Evolutionary conservation across 1,284 basidiomycete species (phyloP), one percentile per base, ranked within the genome.

Genomic region (Phellinidium pouzarii): DNA sequence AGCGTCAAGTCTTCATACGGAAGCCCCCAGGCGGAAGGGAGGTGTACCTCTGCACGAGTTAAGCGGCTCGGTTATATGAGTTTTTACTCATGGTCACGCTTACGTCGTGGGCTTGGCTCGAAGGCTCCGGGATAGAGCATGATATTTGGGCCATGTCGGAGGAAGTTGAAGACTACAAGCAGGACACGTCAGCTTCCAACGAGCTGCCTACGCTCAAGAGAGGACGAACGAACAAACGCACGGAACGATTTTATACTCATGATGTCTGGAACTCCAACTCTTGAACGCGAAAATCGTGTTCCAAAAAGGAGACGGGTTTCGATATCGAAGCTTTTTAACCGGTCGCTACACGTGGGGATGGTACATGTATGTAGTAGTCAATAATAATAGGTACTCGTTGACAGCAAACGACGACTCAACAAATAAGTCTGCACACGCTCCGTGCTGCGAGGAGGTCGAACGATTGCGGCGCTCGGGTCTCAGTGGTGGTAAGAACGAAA

Each of bases 1-100:
- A 79, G 64, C 1, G 66, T 70, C 4, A 78, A 55, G 38, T 77
- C 74, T 57, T 76, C 73, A 60, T 71, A 77, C 58, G 67, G 0
- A 69, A 66, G 0, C 77, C 45, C 47, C 46, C 53, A 53, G 26
- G 29, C 47, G 6, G 54, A 56, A 27, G 54, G 54, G 9, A 46
- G 46, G 38, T 52, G 46, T 38, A 56, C 42, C 20, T 41, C 54
- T 56, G 36, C 29, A 27, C 14, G 26, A 25, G 19, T 17, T 20
- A 27, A 26, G 3, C 23, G 12, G 9, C 17, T 20, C 19, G 4
- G 25, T 19, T 36, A 22, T 12, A 44, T 36, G 42, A 23, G 19
- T 40, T 29, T 19, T 40, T n/a, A 20, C 26, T 22, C 6, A 40
- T 41, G 20, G 34, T 11, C 12, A 47, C 4, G 40, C 48, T 31